Evolutionary conservation across 768 basidiomycete species (phyloP).

Genomic region (Boletellus ananiceps): DNA sequence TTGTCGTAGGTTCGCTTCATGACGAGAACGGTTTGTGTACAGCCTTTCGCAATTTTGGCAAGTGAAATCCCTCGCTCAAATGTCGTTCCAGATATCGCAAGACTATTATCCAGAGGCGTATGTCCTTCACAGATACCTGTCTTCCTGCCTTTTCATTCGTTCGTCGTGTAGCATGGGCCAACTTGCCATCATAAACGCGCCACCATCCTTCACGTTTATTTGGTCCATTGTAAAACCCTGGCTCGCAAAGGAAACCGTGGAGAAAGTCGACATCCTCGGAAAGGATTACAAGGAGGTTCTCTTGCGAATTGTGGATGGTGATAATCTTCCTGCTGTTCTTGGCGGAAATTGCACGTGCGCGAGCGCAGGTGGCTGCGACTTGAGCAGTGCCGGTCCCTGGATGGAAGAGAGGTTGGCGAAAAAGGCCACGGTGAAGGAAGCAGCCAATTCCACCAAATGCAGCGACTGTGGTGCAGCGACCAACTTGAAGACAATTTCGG

Average conservation of each 20-base stretch:
- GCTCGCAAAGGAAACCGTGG: constrained; percentile 67
- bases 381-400: constrained; percentile 70
- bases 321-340: constrained; percentile 54
- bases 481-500: not conserved
- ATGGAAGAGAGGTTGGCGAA: constrained; percentile 45
- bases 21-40: not conserved
- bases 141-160: not conserved
- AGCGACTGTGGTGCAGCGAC: constrained; percentile 2
- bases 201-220: constrained; percentile 66
- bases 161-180: constrained; percentile 57
- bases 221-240: constrained; percentile 68
- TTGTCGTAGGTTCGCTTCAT: not conserved
- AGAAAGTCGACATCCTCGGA: constrained; percentile 64
- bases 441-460: not conserved
- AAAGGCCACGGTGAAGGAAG: constrained; percentile 9
- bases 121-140: constrained; percentile 13
- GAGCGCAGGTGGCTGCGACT: constrained; percentile 50
- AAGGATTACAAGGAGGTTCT: constrained; percentile 53
- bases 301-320: constrained; percentile 55
- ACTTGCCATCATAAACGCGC: constrained; percentile 67
- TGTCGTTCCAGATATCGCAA: constrained; percentile 70
- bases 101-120: constrained; percentile 79
- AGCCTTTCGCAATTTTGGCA: constrained; percentile 74
- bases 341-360: constrained; percentile 67
- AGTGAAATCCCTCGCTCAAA: constrained; percentile 58